Evolutionary conservation across 2,329 filamentous ascomycete genomes (phyloP), one percentile per base, ranked within the genome.

Genomic region (Stachybotrys chartarum): DNA sequence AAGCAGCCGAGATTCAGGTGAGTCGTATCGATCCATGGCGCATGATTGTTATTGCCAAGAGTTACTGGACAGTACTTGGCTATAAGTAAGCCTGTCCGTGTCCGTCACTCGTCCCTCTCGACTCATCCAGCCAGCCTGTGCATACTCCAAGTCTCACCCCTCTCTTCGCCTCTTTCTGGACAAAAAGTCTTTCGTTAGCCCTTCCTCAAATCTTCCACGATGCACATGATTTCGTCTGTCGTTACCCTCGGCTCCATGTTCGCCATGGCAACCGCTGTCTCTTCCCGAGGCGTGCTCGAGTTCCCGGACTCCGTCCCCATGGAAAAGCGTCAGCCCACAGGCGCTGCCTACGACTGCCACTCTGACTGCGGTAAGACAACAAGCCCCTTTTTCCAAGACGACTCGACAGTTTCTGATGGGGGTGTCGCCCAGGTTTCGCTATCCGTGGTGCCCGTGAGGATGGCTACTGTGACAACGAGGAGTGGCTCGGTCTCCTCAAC

Each of bases 351-450:
- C 61, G 67, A 78, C 47, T 81, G 78, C 65, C 78, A 80, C 59
- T 71, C 74, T 60, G 74, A 75, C 64, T 80, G 78, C 67, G 77
- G 78, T 79, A 67, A 57, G 73, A 66, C 5, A 7, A 42, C n/a
- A 35, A 54, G 55, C 12, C 55, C 55, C 16, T 6, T 47, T 1
- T 12, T 46, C 12, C 2, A 24, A 24, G 4, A 24, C 24, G 24
- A 24, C 24, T 24, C 4, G 4, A 24, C 24, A 24, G 24, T 24
- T 3, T 1, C 24, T 24, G 24, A 24, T 24, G 24, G 24, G 24
- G 24, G 24, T 24, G 24, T 24, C 24, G 4, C 12, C 17, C 50
- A 71, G 69, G 69, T 50, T 62, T 66, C 56, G 57, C 67, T 46
- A 70, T 71, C 50, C 42, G 66, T 18, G 57, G 65, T 49, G 58